Evolutionary conservation across 208 protist species (phyloP), one percentile per base, ranked within the genome.

Genomic region (Acanthamoeba sp.): DNA sequence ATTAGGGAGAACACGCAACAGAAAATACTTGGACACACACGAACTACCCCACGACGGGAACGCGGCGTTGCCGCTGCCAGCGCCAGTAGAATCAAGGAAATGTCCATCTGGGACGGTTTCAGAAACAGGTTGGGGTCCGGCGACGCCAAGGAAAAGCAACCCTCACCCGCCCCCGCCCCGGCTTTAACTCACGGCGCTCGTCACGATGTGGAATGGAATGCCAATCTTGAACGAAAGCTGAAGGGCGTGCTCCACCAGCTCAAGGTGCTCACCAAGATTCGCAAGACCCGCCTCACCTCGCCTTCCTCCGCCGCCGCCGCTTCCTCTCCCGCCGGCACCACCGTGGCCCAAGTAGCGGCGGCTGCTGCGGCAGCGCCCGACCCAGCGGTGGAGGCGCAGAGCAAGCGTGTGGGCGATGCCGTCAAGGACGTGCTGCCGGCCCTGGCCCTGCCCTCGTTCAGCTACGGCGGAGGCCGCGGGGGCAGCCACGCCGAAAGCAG

Each of bases 91-190:
- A 62, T 62, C 55, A 62, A 62, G 18, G 22, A 62, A 6, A 91
- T 91, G 85, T 91, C 85, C 27, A 91, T 91, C 27, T 91, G 85
- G 85, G 85, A 91, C 24, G 85, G 85, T 36, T 91, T 91, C 22
- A 9, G 85, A 42, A 73, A 73, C 16, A 27, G 85, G 38, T 34
- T 62, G 5, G 85, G 85, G 76, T 50, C 76, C n/a, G 45, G 45
- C 32, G 38, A 50, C 32, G 76, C 45, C 42, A 85, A 85, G n/a
- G 76, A 85, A 42, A 85, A 85, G 42, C 76, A 85, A n/a, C 48
- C 69, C 4, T n/a, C 69, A 20, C 42, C 76, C 0, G 5, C 45
- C 18, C 22, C 40, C 38, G 16, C 73, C 20, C 40, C 73, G 24
- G n/a, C 76, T 27, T 27, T 42, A 36, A 24, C 76, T 27, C 45